phyloP scores from a whole-genome alignment of 148 eudicot genomes.

The Amaranthus hypochondriacus region DNA sequence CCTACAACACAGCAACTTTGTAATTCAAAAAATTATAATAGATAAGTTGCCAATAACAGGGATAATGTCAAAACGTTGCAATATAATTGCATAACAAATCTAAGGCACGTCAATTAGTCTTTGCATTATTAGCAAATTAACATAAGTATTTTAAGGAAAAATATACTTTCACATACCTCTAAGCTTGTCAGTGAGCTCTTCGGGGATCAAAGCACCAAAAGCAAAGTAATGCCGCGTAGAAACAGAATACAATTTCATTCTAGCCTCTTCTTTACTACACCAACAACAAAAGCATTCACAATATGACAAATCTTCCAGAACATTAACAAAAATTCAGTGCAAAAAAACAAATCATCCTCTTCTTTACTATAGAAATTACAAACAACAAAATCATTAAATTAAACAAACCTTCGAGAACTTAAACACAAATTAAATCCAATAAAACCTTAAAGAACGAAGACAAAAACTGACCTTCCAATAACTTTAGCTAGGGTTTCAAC shows the following conservation, averaged over 20 bases:
- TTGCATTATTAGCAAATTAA: not conserved
- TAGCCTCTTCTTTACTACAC: constrained; percentile 59
- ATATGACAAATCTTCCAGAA: not conserved
- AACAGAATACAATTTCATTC: constrained; percentile 64
- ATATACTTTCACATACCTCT: constrained; percentile 32
- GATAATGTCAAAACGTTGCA: not conserved
- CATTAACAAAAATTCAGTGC: not conserved
- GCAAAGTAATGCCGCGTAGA: constrained; percentile 66
- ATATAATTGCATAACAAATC: not conserved
- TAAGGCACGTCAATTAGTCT: not conserved
- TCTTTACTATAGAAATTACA: constrained; percentile 35
- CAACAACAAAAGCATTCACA: not conserved
- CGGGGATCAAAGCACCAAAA: constrained; percentile 47
- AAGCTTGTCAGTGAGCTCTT: constrained; percentile 41
- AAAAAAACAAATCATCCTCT: constrained; percentile 23
- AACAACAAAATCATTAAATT: not conserved
- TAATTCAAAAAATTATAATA: not conserved
- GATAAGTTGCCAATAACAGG: too few relatives aligned
- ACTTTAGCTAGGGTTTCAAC: constrained; percentile 22
- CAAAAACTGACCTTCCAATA: not conserved
- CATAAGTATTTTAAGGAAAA: not conserved
- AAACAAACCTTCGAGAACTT: not conserved
- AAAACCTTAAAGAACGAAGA: not conserved
- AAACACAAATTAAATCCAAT: not conserved
- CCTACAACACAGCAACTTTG: not conserved